Evolutionary conservation across 148 eudicot species (phyloP).

Genomic region (Chenopodium suecicum): DNA sequence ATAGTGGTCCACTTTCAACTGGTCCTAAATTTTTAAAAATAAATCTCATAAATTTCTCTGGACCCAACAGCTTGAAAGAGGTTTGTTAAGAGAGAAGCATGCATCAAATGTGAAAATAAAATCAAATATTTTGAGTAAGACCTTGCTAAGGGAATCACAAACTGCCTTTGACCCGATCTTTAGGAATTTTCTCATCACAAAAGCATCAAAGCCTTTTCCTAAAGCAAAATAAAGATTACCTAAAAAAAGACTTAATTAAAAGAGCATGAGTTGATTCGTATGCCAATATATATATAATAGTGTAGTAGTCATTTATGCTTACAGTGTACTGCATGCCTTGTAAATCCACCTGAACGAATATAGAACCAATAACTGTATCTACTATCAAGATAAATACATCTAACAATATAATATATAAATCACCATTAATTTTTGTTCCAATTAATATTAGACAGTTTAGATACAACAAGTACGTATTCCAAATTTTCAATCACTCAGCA

Average conservation of each 20-base stretch:
- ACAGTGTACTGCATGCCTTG: background rate
- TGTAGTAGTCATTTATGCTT: background rate
- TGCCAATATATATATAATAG: background rate
- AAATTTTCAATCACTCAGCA: background rate
- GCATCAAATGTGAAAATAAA: conserved; percentile 18
- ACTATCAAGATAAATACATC: background rate
- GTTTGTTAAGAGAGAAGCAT: conserved; percentile 18
- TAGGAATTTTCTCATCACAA: conserved; percentile 23
- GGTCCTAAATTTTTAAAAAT: conserved; percentile 3
- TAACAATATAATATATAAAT: too few relatives aligned
- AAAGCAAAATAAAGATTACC: conserved; percentile 28
- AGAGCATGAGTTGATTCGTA: conserved; percentile 9
- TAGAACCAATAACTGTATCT: background rate
- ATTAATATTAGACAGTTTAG: too few relatives aligned
- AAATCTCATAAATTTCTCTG: conserved; percentile 20
- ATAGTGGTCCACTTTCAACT: conserved; percentile 25
- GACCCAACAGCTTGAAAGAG: conserved; percentile 19
- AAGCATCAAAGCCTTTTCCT: conserved; percentile 33
- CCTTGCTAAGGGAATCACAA: conserved; percentile 28
- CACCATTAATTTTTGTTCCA: too few relatives aligned
- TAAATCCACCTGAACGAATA: background rate
- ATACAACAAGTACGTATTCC: too few relatives aligned
- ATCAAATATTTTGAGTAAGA: conserved; percentile 11
- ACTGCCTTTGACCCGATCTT: conserved; percentile 27
- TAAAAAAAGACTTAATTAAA: background rate